Evolutionary conservation across 108 stramenopile species (phyloP).

Genomic region (Discostella pseudostelligera): DNA sequence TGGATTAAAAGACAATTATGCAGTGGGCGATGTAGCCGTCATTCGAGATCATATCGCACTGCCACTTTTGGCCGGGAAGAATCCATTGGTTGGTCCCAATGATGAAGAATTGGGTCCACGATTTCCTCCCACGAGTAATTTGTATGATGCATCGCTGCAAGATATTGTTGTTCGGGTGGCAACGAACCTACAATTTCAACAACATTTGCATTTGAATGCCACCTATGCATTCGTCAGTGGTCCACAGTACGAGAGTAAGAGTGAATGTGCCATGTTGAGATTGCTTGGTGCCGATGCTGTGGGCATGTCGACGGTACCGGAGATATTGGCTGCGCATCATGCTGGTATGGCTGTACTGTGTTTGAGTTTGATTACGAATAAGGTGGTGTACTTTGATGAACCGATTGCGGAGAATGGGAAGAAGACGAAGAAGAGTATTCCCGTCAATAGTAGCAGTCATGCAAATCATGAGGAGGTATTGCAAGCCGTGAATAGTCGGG

Average conservation of each 20-base stretch:
- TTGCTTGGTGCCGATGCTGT: constrained; percentile 77
- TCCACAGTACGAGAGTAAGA: constrained; percentile 89
- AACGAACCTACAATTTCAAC: constrained; percentile 44
- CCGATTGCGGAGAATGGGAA: constrained; percentile 13
- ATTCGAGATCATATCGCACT: constrained; percentile 88
- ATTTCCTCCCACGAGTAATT: constrained; percentile 83
- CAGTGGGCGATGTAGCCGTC: constrained; percentile 87
- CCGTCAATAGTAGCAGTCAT: constrained; percentile 37
- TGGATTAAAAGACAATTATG: constrained; percentile 70
- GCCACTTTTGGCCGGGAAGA: constrained; percentile 83
- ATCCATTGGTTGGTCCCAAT: constrained; percentile 87
- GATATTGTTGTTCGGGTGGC: constrained; percentile 58
- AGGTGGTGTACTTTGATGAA: constrained; percentile 58
- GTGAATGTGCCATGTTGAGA: constrained; percentile 79
- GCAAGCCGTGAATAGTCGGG: constrained; percentile 68
- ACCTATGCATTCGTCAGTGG: constrained; percentile 92
- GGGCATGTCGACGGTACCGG: constrained; percentile 90
- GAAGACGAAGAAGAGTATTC: constrained; percentile 40
- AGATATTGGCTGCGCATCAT: constrained; percentile 89
- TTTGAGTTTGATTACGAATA: constrained; percentile 87
- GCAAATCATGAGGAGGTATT: constrained; percentile 92
- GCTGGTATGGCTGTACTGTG: constrained; percentile 85
- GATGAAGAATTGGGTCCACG: constrained; percentile 87
- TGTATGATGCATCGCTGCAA: constrained; percentile 59
- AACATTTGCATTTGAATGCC: constrained; percentile 64